A percentile compares a stretch with the other conserved stretches of the same genome.
Evolutionary conservation across 2,329 filamentous ascomycete genomes (phyloP).

Genomic region (Penicillium crustosum): DNA sequence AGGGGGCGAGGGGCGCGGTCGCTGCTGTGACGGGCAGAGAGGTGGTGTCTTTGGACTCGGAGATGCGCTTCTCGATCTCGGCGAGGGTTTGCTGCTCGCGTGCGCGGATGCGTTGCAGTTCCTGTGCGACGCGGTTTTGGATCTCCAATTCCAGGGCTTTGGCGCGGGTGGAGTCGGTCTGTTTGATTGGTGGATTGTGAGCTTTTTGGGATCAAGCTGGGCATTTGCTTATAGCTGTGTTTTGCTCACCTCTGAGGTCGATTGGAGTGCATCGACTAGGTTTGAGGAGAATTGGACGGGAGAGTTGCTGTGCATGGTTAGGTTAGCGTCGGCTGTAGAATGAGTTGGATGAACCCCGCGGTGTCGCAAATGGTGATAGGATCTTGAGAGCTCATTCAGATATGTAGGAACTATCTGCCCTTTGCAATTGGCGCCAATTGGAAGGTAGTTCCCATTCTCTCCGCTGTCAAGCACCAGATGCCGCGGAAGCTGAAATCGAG

Average conservation of each 20-base stretch:
- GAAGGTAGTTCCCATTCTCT: slow-evolving; percentile 13
- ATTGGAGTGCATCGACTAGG: slow-evolving; percentile 78
- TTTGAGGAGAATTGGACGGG: slow-evolving; percentile 74
- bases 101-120: slow-evolving; percentile 76
- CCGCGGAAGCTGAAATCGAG: slow-evolving; percentile 9
- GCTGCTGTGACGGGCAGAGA: slow-evolving; percentile 29
- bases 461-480: neutral
- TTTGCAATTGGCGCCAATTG: slow-evolving; percentile 8
- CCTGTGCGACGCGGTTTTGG: slow-evolving; percentile 79
- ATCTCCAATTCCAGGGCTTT: slow-evolving; percentile 83
- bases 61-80: slow-evolving; percentile 64
- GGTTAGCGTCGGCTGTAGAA: slow-evolving; percentile 12
- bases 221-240: slow-evolving; percentile 2
- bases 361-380: neutral
- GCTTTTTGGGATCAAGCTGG: neutral
- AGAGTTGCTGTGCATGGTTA: slow-evolving; percentile 38
- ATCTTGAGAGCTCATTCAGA: neutral
- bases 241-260: slow-evolving; percentile 73
- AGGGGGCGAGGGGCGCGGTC: slow-evolving; percentile 24
- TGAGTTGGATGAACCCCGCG: neutral
- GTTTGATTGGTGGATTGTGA: slow-evolving; percentile 3
- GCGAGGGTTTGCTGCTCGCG: slow-evolving; percentile 68
- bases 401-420: neutral
- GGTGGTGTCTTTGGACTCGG: slow-evolving; percentile 37
- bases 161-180: slow-evolving; percentile 87